Conservation (phyloP, 2,329 filamentous ascomycete species). For the Pseudopithomyces chartarum region DNA sequence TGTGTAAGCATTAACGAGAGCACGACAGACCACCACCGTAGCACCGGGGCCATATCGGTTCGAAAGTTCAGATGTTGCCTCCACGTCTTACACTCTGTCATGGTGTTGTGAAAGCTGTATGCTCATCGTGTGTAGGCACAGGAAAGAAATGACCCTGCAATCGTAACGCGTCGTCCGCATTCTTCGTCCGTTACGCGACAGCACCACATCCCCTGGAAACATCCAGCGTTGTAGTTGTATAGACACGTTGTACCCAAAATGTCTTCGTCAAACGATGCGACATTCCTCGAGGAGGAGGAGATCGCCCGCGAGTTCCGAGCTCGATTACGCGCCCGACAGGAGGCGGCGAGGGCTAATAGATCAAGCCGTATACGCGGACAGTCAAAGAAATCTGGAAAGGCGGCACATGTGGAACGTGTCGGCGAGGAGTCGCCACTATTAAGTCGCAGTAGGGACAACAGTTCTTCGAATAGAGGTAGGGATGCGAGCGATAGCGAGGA, state of each 20-base stretch:
- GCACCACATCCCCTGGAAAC: not conserved
- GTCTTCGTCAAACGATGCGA: constrained; percentile 31
- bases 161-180: not conserved
- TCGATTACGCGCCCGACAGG: constrained; percentile 16
- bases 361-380: constrained; percentile 9
- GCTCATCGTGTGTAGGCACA: not conserved
- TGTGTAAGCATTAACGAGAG: not conserved
- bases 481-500: constrained; percentile 14
- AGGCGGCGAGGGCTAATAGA: constrained; percentile 13
- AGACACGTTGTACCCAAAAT: constrained; percentile 13
- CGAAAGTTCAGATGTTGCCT: not conserved
- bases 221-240: not conserved
- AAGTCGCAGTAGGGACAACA: constrained; percentile 15
- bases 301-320: constrained; percentile 27
- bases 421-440: constrained; percentile 38
- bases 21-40: not conserved
- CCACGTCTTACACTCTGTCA: no score
- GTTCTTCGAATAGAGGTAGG: constrained; percentile 11
- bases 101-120: not conserved
- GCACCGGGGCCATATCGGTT: not conserved
- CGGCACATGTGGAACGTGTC: constrained; percentile 15
- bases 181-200: not conserved
- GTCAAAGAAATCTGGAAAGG: constrained; percentile 20
- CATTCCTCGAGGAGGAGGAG: constrained; percentile 36
- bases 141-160: constrained; percentile 3